Base-by-base conservation (phyloP, 495 filamentous ascomycete species). In the Xylona heveae region DNA sequence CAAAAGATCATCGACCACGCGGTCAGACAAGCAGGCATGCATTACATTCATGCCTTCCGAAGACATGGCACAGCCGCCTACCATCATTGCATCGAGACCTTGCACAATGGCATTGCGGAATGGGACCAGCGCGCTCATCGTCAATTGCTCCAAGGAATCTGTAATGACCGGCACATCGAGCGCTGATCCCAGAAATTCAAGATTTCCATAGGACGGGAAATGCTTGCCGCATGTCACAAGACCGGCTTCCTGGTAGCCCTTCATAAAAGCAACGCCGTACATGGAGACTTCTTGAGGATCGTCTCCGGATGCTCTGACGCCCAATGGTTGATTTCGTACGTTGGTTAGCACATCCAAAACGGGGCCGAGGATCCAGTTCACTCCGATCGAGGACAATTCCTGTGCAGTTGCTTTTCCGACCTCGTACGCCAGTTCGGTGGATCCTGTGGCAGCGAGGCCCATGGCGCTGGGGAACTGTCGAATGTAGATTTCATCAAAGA, bases 291-390 rank as follows among this genome's bases (percentile, higher is more conserved):
- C 78, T 44, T 88, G 80, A 4, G 82, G 80, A 39, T 92, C 79
- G 46, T 92, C 82, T 2, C 80, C 73, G 10, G 65, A 70, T 19
- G 80, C 80, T 21, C 82, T 65, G 12, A 91, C 82, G 1, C 82
- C 81, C 5, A 92, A 51, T 1, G 78, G 78, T 46, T 92, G 82
- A 46, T 82, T 84, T 26, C 78, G 67, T 17, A 77, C 76, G 49
- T 90, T 92, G 14, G 78, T 84, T 35, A 91, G 56, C 6, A 91
- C 82, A 49, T 92, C 82, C n/a, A 92, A 51, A 17, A 83, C 79
- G 4, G 82, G 82, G 1, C 82, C 82, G 38, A 92, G 65, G 38
- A 92, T 84, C 55, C 78, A 78, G 46, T 92, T 92, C 49, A 92
- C 72, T 14, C 82, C 82, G 29, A 84, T 78, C 15, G 82, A 76